Conservation (phyloP, 176 grass and related monocot species). For the Carex parvula region DNA sequence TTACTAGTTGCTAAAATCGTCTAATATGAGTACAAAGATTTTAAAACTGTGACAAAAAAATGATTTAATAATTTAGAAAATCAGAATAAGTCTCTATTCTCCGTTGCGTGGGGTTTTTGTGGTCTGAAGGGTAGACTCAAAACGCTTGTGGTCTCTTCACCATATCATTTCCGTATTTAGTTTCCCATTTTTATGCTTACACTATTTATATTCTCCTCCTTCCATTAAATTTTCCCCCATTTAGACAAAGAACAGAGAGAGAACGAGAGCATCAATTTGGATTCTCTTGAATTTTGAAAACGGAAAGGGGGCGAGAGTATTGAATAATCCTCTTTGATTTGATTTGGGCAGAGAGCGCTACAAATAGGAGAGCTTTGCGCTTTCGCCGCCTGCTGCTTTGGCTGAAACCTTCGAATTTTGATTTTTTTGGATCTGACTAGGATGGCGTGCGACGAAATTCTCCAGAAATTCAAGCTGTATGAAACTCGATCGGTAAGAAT, state of each 20-base stretch:
- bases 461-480: slow-evolving; percentile 93
- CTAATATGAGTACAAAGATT: neutral
- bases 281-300: neutral
- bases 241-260: slow-evolving; percentile 2
- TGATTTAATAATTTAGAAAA: neutral
- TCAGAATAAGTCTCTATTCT: slow-evolving; percentile 1
- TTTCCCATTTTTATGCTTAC: slow-evolving; percentile 4
- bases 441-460: slow-evolving; percentile 42
- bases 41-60: neutral
- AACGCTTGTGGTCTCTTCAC: neutral
- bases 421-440: slow-evolving; percentile 11
- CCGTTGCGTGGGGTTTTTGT: slow-evolving; percentile 35
- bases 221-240: neutral
- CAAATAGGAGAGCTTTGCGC: too few relatives aligned
- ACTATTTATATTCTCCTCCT: neutral
- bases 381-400: neutral
- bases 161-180: slow-evolving; percentile 17
- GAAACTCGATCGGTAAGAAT: slow-evolving; percentile 85
- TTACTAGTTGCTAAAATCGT: slow-evolving; percentile 2
- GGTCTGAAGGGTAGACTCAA: neutral
- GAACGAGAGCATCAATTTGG: slow-evolving; percentile 3
- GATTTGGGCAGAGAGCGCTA: neutral
- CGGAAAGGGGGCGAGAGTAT: neutral
- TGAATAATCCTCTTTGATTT: neutral
- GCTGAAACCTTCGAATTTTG: neutral